A percentile compares a stretch with the other conserved stretches of the same genome.
Evolutionary conservation across 2,329 filamentous ascomycete genomes (phyloP).

Genomic region (Kalmusia sp.): DNA sequence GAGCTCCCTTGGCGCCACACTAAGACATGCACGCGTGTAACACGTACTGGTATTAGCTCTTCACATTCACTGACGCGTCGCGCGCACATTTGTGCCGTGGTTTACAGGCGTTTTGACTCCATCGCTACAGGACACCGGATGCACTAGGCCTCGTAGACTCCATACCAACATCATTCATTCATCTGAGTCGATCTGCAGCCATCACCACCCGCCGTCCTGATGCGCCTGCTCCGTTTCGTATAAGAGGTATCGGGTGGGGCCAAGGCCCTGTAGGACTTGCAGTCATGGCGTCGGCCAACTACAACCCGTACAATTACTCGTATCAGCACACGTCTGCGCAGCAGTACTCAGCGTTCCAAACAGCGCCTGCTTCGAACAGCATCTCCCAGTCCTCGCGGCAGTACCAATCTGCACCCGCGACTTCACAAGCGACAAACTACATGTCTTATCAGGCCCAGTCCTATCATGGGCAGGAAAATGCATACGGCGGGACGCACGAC

Average conservation of each 20-base stretch:
- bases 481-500: constrained; percentile 30
- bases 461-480: constrained; percentile 26
- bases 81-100: not conserved
- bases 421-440: constrained; percentile 35
- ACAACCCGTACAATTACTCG: constrained; percentile 34
- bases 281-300: constrained; percentile 36
- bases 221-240: constrained; percentile 8
- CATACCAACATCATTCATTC: not conserved
- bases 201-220: constrained; percentile 6
- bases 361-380: constrained; percentile 31
- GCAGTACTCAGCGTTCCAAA: constrained; percentile 35
- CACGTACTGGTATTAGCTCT: constrained; percentile 5
- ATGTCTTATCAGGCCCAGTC: constrained; percentile 31
- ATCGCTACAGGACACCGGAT: too few relatives aligned
- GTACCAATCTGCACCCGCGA: constrained; percentile 29
- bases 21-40: not conserved
- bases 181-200: constrained; percentile 8
- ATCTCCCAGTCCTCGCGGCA: constrained; percentile 26
- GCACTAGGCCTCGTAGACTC: too few relatives aligned
- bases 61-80: constrained; percentile 2
- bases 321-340: constrained; percentile 39
- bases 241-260: constrained; percentile 10
- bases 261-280: constrained; percentile 7
- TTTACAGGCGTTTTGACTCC: too few relatives aligned
- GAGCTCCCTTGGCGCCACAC: too few relatives aligned